Evolutionary conservation across 768 basidiomycete species (phyloP), one percentile per base, ranked within the genome.

Genomic region (Tylopilus balloui): DNA sequence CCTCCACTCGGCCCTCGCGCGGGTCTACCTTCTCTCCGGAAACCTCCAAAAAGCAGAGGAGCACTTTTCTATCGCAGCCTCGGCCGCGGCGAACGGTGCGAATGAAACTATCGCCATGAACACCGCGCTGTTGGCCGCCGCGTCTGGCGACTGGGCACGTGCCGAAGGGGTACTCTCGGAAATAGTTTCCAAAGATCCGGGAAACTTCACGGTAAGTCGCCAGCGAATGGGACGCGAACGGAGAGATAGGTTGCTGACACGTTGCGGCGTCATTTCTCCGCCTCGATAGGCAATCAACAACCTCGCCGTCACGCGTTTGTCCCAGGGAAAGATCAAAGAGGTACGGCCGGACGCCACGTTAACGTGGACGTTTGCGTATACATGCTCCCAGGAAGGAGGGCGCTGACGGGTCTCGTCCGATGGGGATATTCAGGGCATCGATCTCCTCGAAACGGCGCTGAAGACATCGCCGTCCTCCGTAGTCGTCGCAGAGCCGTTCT

Each of bases 401-500:
- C 15, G 19, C 32, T 42, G 15, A 37, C 45, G 15, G 19, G 3
- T 34, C 31, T 10, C 21, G 21, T 38, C 23, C 34, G 31, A 19
- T 37, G 12, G 32, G 46, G n/a, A n/a, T n/a, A 1, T 6, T 15
- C 47, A 90, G 86, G 85, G 80, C 3, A 89, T 89, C 41, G 76
- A 80, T 38, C 76, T 81, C 0, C 67, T 92, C 31, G 88, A 92
- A 64, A 64, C 51, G 4, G 81, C 82, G 2, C 62, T 92, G 28
- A 71, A 69, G 46, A 62, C 76, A 3, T 85, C 86, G 1, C 90
- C 90, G 2, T 77, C 85, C 1, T 78, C 79, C 41, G 79, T 86
- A 9, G 83, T 86, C 12, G 77, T 83, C 21, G 85, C 86, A 7
- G 89, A 92, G 59, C 89, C 89, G 5, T 88, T 88, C 68, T 62